These are phyloP conservation scores for Irpex sp. DNA, from an alignment of 1,284 basidiomycete genomes.

Conservation along the genomic window DNA sequence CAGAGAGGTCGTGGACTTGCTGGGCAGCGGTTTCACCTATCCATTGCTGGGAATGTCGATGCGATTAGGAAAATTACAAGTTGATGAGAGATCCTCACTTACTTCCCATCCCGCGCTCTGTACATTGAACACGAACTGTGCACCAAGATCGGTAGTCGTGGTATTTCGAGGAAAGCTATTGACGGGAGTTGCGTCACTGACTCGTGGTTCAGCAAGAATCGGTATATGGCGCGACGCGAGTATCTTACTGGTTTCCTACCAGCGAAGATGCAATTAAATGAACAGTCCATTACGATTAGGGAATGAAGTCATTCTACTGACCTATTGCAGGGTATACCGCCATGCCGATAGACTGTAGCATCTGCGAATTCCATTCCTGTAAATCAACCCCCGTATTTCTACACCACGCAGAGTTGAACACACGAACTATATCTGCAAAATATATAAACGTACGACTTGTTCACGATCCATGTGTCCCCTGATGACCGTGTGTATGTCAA, in stretches of 20 bases:
- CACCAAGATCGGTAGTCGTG: constrained; percentile 24
- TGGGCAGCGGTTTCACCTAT: constrained; percentile 33
- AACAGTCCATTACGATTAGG: no score
- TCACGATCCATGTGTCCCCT: constrained; percentile 46
- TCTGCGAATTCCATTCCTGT: constrained; percentile 39
- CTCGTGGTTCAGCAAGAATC: background rate
- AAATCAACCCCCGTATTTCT: constrained; percentile 42
- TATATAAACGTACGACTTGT: constrained; percentile 31
- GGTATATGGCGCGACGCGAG: background rate
- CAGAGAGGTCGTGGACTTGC: constrained; percentile 41
- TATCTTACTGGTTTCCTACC: constrained; percentile 46
- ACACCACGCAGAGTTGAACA: background rate
- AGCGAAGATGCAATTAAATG: background rate
- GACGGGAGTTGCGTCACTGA: constrained; percentile 44
- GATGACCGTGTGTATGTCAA: background rate
- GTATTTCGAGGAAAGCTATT: constrained; percentile 47
- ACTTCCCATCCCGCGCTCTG: constrained; percentile 45
- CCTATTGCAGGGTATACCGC: constrained; percentile 45
- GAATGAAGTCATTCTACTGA: constrained; percentile 17
- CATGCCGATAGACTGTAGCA: constrained; percentile 32
- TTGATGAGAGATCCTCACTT: constrained; percentile 12
- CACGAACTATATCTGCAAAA: background rate
- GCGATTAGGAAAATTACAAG: background rate
- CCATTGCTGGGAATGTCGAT: constrained; percentile 32
- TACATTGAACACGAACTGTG: constrained; percentile 49